Conservation (phyloP, 1,139 yeast genomes). For the Starmera stellimalicola region DNA sequence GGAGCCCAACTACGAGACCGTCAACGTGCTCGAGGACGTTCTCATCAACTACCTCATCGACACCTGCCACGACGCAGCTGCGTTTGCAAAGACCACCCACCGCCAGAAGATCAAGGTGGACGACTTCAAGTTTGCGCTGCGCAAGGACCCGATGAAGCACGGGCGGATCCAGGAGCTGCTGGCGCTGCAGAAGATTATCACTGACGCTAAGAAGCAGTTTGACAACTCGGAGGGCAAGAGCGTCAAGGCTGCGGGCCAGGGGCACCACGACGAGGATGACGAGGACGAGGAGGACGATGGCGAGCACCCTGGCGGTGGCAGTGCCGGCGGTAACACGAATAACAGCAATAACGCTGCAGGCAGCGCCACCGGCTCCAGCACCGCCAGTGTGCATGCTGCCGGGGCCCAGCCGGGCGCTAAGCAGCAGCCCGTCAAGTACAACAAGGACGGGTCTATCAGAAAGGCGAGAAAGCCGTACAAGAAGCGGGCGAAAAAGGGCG, state of each 20-base stretch:
- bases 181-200: constrained; percentile 63
- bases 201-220: constrained; percentile 73
- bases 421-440: constrained; percentile 17
- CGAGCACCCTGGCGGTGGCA: constrained; percentile 8
- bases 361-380: constrained; percentile 12
- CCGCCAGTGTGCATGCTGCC: too few relatives aligned
- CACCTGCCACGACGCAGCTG: constrained; percentile 51
- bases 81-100: constrained; percentile 42
- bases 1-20: constrained; percentile 68
- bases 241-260: constrained; percentile 20
- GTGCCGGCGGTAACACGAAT: constrained; percentile 1
- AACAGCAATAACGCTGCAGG: constrained; percentile 1
- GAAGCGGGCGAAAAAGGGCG: constrained; percentile 19
- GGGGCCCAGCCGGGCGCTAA: too few relatives aligned
- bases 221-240: constrained; percentile 53
- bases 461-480: constrained; percentile 21
- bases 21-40: constrained; percentile 76
- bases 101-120: constrained; percentile 75
- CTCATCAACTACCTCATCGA: constrained; percentile 68
- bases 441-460: constrained; percentile 14
- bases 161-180: constrained; percentile 80
- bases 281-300: constrained; percentile 24
- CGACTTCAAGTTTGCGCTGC: constrained; percentile 76
- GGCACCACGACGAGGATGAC: constrained; percentile 23
- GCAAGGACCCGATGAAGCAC: constrained; percentile 74